These are phyloP conservation scores for Fallopia convolvulus DNA, from an alignment of 148 eudicot species.

Conservation along the genomic window DNA sequence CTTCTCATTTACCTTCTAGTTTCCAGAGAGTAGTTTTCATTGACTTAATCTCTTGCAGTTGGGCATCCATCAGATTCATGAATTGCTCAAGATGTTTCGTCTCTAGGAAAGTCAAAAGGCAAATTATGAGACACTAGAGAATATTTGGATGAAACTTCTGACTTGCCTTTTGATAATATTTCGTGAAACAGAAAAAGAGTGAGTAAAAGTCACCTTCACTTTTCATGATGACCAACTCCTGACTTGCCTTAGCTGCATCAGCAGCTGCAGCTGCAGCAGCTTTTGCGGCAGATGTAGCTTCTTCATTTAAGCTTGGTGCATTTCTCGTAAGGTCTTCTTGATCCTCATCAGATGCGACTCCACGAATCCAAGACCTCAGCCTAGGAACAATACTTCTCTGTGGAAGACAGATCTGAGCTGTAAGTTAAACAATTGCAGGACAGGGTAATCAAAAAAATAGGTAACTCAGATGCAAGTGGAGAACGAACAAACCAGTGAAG, in stretches of 20 bases:
- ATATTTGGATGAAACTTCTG: neutral
- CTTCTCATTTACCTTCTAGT: conserved; percentile 49
- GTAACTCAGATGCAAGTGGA: neutral
- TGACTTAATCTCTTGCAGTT: conserved; percentile 73
- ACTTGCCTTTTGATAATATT: too few relatives aligned
- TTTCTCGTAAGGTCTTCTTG: conserved; percentile 21
- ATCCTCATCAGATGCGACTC: conserved; percentile 60
- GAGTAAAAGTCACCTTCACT: conserved; percentile 47
- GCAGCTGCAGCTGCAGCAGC: conserved; percentile 86
- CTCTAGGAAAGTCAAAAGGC: conserved; percentile 29
- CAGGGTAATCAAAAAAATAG: neutral
- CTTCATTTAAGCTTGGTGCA: conserved; percentile 55
- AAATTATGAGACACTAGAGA: neutral
- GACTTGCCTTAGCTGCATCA: conserved; percentile 79
- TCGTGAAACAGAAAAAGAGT: neutral
- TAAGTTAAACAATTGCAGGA: neutral
- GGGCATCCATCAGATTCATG: conserved; percentile 52
- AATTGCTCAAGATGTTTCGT: conserved; percentile 56
- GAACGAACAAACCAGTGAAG: neutral
- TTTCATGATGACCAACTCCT: conserved; percentile 67
- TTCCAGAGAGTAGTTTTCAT: conserved; percentile 57
- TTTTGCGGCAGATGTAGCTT: conserved; percentile 91
- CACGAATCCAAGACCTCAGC: conserved; percentile 88
- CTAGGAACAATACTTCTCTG: conserved; percentile 71
- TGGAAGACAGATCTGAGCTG: conserved; percentile 13